Base-by-base conservation (phyloP, 2,329 filamentous ascomycete genomes). In the Alternaria triticina region DNA sequence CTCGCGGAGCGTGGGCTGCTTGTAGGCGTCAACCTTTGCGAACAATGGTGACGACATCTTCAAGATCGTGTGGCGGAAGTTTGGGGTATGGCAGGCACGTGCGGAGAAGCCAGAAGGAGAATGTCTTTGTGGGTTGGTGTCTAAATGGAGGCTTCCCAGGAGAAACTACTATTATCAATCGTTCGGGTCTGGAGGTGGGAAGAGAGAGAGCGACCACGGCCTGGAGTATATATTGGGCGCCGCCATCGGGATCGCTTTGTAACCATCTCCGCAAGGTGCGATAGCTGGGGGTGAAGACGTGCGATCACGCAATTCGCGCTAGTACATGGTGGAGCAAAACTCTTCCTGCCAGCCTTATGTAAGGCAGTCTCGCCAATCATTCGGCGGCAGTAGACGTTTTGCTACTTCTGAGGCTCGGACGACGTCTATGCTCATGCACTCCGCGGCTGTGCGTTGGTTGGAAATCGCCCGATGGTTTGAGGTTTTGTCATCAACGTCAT, bases 1-100 rank as follows among this genome's bases (percentile, higher is more conserved):
- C 67, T 86, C 85, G 58, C 65, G 69, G 54, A 76, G 70, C 17
- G 71, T 71, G 47, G 71, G 69, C 57, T 71, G 70, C 62, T 73
- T 70, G 60, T 70, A 73, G n/a, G 67, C 57, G 55, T 74, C 70
- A 57, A 62, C 67, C 52, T 58, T 64, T 49, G 69, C 65, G 59
- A 73, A 74, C 15, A 68, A 36, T 57, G 69, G 67, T 67, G 75
- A 77, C 68, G 75, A 76, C 75, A 77, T 78, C 2, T 65, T 60
- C 40, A 49, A 50, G 33, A 40, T 25, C 11, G 50, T 57, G 58
- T 62, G 62, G 62, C 57, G 58, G 36, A 17, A 59, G 43, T 17
- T 36, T 40, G 61, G 40, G 25, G 11, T 50, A 44, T 52, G 25
- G 45, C 40, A 56, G 50, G 66, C 72, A 70, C 70, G 68, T 74